Conservation (phyloP, 768 basidiomycete genomes). For the Leucosporidium yakuticum region DNA sequence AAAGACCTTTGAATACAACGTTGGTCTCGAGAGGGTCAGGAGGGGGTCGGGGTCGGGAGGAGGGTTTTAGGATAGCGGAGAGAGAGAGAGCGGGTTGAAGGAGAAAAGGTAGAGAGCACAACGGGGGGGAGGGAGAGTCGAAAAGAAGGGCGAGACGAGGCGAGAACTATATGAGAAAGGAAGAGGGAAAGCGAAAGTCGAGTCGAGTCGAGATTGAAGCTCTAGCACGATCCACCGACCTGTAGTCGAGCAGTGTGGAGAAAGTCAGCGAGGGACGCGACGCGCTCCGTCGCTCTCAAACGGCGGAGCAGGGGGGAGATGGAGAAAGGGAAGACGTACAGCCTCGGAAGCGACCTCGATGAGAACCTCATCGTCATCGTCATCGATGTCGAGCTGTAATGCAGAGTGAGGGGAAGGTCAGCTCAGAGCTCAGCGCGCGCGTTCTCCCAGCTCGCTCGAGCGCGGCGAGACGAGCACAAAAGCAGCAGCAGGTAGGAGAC, state of each 20-base stretch:
- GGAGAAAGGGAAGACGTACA: slow-evolving; percentile 8
- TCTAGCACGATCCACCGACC: slow-evolving; percentile 16
- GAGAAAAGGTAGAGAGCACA: neutral
- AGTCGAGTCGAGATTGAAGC: neutral
- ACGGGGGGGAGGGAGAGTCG: neutral
- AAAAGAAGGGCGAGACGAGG: neutral
- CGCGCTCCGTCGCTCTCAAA: too few relatives aligned
- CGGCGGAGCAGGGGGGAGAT: neutral
- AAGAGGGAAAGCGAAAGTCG: neutral
- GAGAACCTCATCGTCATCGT: slow-evolving; percentile 25
- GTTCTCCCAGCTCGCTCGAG: too few relatives aligned
- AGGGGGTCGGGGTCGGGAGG: neutral
- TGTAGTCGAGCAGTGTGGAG: neutral
- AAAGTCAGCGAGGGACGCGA: neutral
- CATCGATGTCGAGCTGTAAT: slow-evolving; percentile 33
- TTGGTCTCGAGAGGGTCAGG: neutral
- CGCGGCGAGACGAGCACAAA: too few relatives aligned
- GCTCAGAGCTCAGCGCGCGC: neutral
- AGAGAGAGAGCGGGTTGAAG: neutral
- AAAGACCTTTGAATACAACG: too few relatives aligned
- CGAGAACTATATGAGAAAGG: neutral
- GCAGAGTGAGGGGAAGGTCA: neutral
- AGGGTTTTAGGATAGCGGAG: neutral
- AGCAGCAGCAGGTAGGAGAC: too few relatives aligned
- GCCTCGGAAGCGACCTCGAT: slow-evolving; percentile 34